Base-by-base conservation (phyloP, 164 flowering plant genomes). In the Aristolochia contorta region DNA sequence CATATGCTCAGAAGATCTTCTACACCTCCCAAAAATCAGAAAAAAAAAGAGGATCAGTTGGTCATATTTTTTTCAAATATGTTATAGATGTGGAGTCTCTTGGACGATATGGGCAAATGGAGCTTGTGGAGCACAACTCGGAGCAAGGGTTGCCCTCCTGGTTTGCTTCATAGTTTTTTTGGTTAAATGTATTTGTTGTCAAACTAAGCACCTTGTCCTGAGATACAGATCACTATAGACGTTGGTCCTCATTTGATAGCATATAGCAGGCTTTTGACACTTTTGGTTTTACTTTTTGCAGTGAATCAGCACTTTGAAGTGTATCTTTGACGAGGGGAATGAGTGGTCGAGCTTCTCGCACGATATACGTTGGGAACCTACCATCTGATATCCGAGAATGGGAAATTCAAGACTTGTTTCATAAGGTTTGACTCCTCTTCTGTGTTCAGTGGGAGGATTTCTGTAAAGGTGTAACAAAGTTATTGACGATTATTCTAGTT, bases 91-190 rank as follows among this genome's bases (percentile, higher is more conserved):
- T 85, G 97, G 97, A 84, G 88, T 86, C 75, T 77, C 78, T 81
- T 81, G 98, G 97, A 89, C 91, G 86, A 78, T 75, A 80, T 84
- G 81, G 80, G 87, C 56, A 86, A 74, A 72, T 85, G 95, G 97
- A 90, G 85, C 92, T 83, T 82, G 75, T 80, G 90, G 92, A 93
- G 94, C 90, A 80, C 82, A 70, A 86, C 90, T 82, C 82, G 75
- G 75, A 71, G 74, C 79, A 74, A 72, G 89, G 89, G 84, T 85
- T 88, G 90, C 90, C 84, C 81, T 83, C 81, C 84, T 88, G 97
- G 94, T 84, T 84, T 80, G 96, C 87, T 80, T 85, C 84, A 82
- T 80, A 68, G 83, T 82, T 84, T 78, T 57, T 74, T 79, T 81
- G 64, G 47, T 65, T 70, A 53, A 37, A 37, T 76, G 75, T 65